Base-by-base conservation (phyloP, 768 basidiomycete genomes). In the Mycena epipterygia region DNA sequence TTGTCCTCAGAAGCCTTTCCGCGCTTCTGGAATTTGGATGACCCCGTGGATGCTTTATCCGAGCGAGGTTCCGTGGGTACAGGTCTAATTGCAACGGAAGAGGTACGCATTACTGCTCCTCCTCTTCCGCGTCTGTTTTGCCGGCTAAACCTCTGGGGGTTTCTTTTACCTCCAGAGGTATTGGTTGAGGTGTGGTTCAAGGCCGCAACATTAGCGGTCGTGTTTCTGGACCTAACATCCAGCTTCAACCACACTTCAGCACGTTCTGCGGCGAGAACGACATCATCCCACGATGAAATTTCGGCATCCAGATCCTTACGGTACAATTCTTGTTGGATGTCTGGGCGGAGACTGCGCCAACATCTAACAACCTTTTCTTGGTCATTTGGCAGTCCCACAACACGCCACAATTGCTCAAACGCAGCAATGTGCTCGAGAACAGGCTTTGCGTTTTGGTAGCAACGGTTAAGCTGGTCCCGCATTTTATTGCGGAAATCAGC, bases 311-410 rank as follows among this genome's bases (percentile, higher is more conserved):
- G 67, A 3, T 73, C 60, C 2, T 75, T 42, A 6, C 62, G 58
- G 71, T 74, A 76, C 1, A 79, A 58, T 11, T 76, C 68, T n/a
- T n/a, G n/a, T n/a, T n/a, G n/a, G n/a, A n/a, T 2, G 63, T 49
- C n/a, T 77, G 77, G 0, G 80, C 72, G n/a, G 51, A 35, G 1
- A 53, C 81, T 77, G 0, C 74, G 67, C 77, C 76, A 82, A 0
- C 81, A 62, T 27, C 71, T 64, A 16, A 74, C 65, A 0, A 79
- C 74, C 25, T 74, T 59, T 6, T 77, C 75, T 0, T 56, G 66
- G 2, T 74, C 60, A 0, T 76, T 68, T 0, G 71, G 44, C 1
- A 75, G 58, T 0, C 77, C 77, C 0, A 78, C 73, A 44, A 75
- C 73, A 12, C 73, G 65, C 46, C 68, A 75, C 0, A 79, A 33